Evolutionary conservation across 2,329 filamentous ascomycete genomes (phyloP).

Genomic region (Fusarium staphyleae): DNA sequence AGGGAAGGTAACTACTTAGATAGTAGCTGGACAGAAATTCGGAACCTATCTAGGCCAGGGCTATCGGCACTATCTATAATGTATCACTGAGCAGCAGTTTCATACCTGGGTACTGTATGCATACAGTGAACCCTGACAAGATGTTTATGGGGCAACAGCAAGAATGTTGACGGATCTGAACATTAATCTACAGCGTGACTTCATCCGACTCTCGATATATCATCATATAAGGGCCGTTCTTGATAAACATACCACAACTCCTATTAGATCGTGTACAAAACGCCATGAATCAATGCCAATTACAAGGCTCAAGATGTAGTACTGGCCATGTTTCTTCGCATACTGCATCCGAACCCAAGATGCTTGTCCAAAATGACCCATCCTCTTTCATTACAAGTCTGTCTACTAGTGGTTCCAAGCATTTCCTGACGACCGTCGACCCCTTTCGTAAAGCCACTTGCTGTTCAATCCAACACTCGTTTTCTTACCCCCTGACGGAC

Average conservation of each 20-base stretch:
- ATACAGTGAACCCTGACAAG: no score
- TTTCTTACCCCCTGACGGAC: conserved; percentile 69
- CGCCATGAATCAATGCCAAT: conserved; percentile 23
- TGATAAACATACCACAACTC: conserved; percentile 13
- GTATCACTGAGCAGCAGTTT: no score
- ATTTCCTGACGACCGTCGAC: conserved; percentile 62
- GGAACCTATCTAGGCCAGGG: no score
- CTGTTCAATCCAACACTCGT: conserved; percentile 83
- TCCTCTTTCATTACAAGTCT: conserved; percentile 5
- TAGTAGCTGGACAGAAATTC: no score
- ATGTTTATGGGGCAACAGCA: neutral
- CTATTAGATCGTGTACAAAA: conserved; percentile 29
- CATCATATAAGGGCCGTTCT: neutral
- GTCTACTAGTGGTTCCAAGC: conserved; percentile 48
- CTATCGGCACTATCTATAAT: no score
- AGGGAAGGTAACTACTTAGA: no score
- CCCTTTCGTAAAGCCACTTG: conserved; percentile 94
- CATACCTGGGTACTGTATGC: no score
- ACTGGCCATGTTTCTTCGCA: conserved; percentile 11
- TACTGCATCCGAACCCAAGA: conserved; percentile 8
- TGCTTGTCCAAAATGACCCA: conserved; percentile 6
- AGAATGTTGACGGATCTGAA: neutral
- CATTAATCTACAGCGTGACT: neutral
- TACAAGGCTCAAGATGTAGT: conserved; percentile 5
- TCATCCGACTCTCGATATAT: neutral